Conservation (phyloP, 2,329 filamentous ascomycete genomes). For the Apiospora arundinis region DNA sequence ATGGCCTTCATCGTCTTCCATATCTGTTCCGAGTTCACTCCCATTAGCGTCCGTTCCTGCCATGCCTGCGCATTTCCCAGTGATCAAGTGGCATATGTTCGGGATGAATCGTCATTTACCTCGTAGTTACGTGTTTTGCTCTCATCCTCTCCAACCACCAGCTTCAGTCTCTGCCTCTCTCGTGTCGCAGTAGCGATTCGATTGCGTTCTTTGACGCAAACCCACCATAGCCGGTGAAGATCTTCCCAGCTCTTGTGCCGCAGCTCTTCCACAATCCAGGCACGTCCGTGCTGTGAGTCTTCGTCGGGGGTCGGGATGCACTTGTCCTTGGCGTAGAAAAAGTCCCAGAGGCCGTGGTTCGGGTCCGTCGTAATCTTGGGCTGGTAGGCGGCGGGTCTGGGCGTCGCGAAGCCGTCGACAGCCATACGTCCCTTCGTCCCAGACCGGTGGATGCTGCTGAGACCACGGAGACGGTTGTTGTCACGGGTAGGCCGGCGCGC, state of each 20-base stretch:
- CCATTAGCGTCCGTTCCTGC: constrained; percentile 23
- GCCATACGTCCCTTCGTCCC: constrained; percentile 78
- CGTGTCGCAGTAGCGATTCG: constrained; percentile 77
- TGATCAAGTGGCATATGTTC: neutral
- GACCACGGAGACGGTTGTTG: constrained; percentile 79
- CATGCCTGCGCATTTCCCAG: neutral
- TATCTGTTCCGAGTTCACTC: constrained; percentile 61
- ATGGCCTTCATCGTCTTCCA: constrained; percentile 80
- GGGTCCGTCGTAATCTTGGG: constrained; percentile 66
- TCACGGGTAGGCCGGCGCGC: constrained; percentile 60
- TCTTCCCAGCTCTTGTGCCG: constrained; percentile 93
- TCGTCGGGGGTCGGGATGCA: constrained; percentile 76
- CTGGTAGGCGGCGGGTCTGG: constrained; percentile 71
- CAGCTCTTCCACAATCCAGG: constrained; percentile 86
- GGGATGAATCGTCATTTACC: constrained; percentile 57
- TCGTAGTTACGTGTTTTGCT: constrained; percentile 64
- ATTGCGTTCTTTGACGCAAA: constrained; percentile 90
- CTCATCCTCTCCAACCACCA: constrained; percentile 78
- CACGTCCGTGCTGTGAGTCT: constrained; percentile 74
- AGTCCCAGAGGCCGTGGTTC: constrained; percentile 89
- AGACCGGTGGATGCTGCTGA: constrained; percentile 80
- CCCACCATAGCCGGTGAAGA: constrained; percentile 91
- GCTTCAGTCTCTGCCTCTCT: constrained; percentile 71
- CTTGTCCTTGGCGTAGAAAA: constrained; percentile 77
- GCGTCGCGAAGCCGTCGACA: constrained; percentile 74